phyloP scores from a whole-genome alignment of 805 yeast genomes.

The Schizosaccharomyces cryophilus region DNA sequence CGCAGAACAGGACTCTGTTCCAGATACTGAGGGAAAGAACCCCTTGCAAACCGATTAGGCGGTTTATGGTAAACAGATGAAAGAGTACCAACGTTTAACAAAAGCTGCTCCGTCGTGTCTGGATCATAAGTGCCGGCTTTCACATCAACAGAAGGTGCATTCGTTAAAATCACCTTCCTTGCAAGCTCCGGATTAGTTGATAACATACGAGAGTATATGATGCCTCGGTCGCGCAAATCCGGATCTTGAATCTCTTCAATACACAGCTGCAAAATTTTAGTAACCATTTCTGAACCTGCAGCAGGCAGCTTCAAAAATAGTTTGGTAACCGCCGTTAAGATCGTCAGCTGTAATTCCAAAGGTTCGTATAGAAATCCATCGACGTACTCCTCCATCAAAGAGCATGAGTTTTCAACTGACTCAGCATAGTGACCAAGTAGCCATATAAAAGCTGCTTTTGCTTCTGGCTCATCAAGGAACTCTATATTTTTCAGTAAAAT shows the following conservation, averaged over 20 bases:
- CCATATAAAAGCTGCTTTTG: constrained; percentile 63
- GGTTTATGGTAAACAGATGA: constrained; percentile 83
- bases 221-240: constrained; percentile 68
- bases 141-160: constrained; percentile 45
- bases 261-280: constrained; percentile 44
- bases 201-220: constrained; percentile 64
- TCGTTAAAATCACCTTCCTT: constrained; percentile 30
- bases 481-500: constrained; percentile 23
- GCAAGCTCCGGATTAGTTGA: constrained; percentile 65
- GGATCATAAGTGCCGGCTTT: constrained; percentile 53
- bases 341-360: constrained; percentile 49
- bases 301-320: constrained; percentile 36
- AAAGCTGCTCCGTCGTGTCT: constrained; percentile 36
- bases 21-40: background rate
- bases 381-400: constrained; percentile 20
- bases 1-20: background rate
- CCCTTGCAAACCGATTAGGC: constrained; percentile 13
- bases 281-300: constrained; percentile 44
- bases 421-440: constrained; percentile 56
- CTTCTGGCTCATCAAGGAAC: constrained; percentile 53
- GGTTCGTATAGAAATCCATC: constrained; percentile 38
- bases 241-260: constrained; percentile 65
- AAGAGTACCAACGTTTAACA: constrained; percentile 57
- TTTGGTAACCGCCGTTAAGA: constrained; percentile 56
- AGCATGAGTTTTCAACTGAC: constrained; percentile 20